These are phyloP conservation scores for Hypoxylon lenormandii DNA, from an alignment of 495 filamentous ascomycete species.

Conservation along the genomic window DNA sequence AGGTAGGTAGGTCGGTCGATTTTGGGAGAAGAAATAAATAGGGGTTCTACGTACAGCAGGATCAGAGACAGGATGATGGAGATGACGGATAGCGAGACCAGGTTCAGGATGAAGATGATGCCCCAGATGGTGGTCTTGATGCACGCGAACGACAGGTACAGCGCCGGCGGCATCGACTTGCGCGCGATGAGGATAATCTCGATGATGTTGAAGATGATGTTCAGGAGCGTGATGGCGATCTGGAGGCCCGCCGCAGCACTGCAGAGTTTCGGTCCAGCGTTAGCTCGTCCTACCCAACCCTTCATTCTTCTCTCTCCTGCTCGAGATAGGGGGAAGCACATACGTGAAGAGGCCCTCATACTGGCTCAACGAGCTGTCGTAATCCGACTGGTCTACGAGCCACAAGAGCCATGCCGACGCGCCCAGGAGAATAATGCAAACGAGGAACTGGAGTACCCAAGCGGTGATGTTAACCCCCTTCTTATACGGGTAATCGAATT, in stretches of 20 bases:
- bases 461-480: conserved; percentile 41
- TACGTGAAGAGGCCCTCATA: conserved; percentile 25
- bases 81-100: conserved; percentile 17
- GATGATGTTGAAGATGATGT: conserved; percentile 38
- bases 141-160: conserved; percentile 38
- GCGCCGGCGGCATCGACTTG: conserved; percentile 32
- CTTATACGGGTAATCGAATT: conserved; percentile 41
- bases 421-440: conserved; percentile 33
- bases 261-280: conserved; percentile 9
- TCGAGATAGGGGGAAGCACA: background rate
- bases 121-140: conserved; percentile 43
- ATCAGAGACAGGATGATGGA: conserved; percentile 27
- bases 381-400: background rate
- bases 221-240: conserved; percentile 34
- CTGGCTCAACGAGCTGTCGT: background rate
- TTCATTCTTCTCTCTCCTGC: background rate
- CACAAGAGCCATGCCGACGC: conserved; percentile 28
- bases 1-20: background rate
- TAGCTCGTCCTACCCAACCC: conserved; percentile 16
- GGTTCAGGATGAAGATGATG: conserved; percentile 31
- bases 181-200: conserved; percentile 44
- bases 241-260: conserved; percentile 33
- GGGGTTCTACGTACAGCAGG: conserved; percentile 35
- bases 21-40: background rate
- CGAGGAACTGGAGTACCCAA: conserved; percentile 41